Conservation (phyloP, 2,329 filamentous ascomycete species). For the Epichloe sibirici region DNA sequence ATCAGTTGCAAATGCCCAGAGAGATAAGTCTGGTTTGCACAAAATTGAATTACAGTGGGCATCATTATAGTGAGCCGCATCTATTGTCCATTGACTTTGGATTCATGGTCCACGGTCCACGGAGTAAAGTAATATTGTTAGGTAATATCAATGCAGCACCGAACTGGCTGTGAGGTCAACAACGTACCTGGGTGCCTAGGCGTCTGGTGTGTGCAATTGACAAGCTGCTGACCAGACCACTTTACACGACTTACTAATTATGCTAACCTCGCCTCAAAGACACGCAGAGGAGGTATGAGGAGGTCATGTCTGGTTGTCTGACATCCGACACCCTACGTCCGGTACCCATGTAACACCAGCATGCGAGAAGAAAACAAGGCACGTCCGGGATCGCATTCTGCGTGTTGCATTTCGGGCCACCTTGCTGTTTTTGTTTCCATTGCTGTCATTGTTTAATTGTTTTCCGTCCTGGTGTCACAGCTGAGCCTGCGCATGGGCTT, state of each 20-base stretch:
- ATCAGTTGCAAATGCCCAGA: neutral
- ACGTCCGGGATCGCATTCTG: neutral
- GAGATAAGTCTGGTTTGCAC: neutral
- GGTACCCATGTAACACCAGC: neutral
- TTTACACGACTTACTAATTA: no score
- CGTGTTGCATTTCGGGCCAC: neutral
- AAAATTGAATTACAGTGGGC: neutral
- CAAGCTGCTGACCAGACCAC: no score
- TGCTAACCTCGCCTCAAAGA: neutral
- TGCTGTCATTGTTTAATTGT: neutral
- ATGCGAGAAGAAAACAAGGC: neutral
- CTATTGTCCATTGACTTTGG: no score
- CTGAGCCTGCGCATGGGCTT: neutral
- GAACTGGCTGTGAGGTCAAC: no score
- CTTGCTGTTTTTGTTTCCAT: neutral
- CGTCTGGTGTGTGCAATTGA: no score
- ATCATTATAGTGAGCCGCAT: no score
- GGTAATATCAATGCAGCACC: no score
- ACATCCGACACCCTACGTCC: neutral
- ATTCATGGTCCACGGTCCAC: no score
- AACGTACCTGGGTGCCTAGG: no score
- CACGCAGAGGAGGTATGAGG: neutral
- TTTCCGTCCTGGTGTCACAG: neutral
- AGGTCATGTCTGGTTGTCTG: neutral
- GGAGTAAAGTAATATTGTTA: no score